phyloP scores from a whole-genome alignment of 768 basidiomycete species.

The Hygrophorus pudorinus region DNA sequence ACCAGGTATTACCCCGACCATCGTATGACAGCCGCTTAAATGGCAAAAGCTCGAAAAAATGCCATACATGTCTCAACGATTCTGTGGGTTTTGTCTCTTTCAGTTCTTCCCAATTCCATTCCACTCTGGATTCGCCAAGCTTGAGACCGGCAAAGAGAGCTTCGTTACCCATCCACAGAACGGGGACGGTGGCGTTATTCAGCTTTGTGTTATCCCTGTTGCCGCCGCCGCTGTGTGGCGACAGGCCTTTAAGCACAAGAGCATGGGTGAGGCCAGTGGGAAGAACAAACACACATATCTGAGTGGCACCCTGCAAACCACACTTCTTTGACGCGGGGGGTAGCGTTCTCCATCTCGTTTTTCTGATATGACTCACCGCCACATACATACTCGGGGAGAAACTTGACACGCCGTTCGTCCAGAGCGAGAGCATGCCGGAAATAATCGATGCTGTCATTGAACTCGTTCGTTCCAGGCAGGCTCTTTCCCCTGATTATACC shows the following conservation, averaged over 20 bases:
- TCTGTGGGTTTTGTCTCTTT: neutral
- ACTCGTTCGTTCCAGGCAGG: slow-evolving; percentile 21
- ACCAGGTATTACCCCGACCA: neutral
- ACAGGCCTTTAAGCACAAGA: neutral
- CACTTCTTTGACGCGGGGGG: slow-evolving; percentile 15
- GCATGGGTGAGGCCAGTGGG: neutral
- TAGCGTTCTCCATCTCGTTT: neutral
- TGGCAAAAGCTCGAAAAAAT: slow-evolving; percentile 3
- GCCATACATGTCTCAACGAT: slow-evolving; percentile 1
- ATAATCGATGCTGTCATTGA: slow-evolving; percentile 24
- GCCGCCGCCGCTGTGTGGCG: neutral
- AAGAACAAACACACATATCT: slow-evolving; percentile 19
- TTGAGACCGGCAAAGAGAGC: slow-evolving; percentile 9
- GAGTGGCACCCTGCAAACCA: too few relatives aligned
- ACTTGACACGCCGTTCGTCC: slow-evolving; percentile 38
- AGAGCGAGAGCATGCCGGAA: slow-evolving; percentile 39
- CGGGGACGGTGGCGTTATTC: slow-evolving; percentile 1
- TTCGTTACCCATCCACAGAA: slow-evolving; percentile 12
- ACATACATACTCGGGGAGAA: slow-evolving; percentile 31
- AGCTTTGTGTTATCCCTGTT: neutral
- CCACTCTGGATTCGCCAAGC: slow-evolving; percentile 2
- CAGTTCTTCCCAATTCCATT: slow-evolving; percentile 6
- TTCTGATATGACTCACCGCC: neutral
- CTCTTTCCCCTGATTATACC: slow-evolving; percentile 22
- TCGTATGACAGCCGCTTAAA: neutral